Percentiles rank a stretch among this genome's conserved stretches.
Conservation (phyloP, 148 eudicot species). For the Cornus controversa region DNA sequence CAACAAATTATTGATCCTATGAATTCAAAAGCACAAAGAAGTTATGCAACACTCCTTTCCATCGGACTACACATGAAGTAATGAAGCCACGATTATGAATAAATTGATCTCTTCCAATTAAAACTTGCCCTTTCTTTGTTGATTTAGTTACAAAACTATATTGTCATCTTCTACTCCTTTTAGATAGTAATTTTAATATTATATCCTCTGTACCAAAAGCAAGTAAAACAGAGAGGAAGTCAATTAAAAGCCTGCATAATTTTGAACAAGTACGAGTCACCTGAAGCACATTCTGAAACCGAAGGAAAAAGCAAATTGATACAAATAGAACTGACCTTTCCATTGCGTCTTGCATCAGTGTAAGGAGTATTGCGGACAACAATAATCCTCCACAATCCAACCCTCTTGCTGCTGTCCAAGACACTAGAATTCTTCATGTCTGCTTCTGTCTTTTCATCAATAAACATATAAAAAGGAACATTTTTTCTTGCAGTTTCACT, state of each 20-base stretch:
- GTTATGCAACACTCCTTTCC: too few relatives aligned
- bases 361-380: constrained; percentile 81
- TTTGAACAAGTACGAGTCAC: constrained; percentile 1
- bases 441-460: constrained; percentile 83
- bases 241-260: neutral
- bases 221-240: too few relatives aligned
- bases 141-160: too few relatives aligned
- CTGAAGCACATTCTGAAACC: neutral
- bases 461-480: constrained; percentile 81
- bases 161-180: too few relatives aligned
- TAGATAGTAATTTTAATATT: too few relatives aligned
- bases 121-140: too few relatives aligned
- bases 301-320: constrained; percentile 1
- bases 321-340: constrained; percentile 60
- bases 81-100: too few relatives aligned
- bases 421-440: constrained; percentile 69
- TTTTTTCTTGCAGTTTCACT: constrained; percentile 52
- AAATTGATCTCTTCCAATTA: too few relatives aligned
- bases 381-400: constrained; percentile 83
- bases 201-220: too few relatives aligned
- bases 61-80: too few relatives aligned
- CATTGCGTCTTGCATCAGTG: constrained; percentile 80
- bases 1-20: too few relatives aligned
- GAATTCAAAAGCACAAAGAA: too few relatives aligned
- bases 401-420: constrained; percentile 52